These are phyloP conservation scores for Xylaria sp. DNA, from an alignment of 2,329 filamentous ascomycete species.

Conservation along the genomic window DNA sequence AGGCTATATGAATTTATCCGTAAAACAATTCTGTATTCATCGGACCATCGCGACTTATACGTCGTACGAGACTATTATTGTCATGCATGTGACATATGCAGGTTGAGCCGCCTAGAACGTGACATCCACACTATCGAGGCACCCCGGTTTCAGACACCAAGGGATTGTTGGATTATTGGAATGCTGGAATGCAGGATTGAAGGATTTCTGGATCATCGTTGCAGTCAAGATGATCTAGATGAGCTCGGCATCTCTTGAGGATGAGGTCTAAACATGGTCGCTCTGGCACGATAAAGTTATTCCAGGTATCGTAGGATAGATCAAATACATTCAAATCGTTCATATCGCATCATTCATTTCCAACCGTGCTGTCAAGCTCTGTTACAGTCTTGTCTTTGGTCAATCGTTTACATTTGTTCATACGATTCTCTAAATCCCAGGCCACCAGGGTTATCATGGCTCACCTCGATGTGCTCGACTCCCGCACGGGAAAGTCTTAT, in stretches of 20 bases:
- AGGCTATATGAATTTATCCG: constrained; percentile 34
- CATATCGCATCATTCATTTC: constrained; percentile 12
- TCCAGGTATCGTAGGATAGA: not conserved
- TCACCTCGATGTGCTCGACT: constrained; percentile 43
- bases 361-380: constrained; percentile 12
- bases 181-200: constrained; percentile 27
- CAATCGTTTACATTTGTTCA: not conserved
- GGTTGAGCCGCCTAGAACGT: constrained; percentile 18
- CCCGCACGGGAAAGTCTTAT: constrained; percentile 45
- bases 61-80: constrained; percentile 2
- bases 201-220: constrained; percentile 22
- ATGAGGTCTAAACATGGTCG: not conserved
- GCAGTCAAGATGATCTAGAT: constrained; percentile 20
- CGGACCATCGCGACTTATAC: not conserved
- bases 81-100: constrained; percentile 22
- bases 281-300: not conserved
- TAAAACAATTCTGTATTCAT: constrained; percentile 13
- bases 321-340: constrained; percentile 19
- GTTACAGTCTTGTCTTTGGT: not conserved
- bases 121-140: constrained; percentile 11
- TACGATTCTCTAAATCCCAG: not conserved
- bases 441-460: constrained; percentile 37
- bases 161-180: constrained; percentile 35
- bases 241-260: not conserved
- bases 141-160: constrained; percentile 34